Evolutionary conservation across 495 filamentous ascomycete genomes (phyloP), one percentile per base, ranked within the genome.

Genomic region (Letharia columbiana): DNA sequence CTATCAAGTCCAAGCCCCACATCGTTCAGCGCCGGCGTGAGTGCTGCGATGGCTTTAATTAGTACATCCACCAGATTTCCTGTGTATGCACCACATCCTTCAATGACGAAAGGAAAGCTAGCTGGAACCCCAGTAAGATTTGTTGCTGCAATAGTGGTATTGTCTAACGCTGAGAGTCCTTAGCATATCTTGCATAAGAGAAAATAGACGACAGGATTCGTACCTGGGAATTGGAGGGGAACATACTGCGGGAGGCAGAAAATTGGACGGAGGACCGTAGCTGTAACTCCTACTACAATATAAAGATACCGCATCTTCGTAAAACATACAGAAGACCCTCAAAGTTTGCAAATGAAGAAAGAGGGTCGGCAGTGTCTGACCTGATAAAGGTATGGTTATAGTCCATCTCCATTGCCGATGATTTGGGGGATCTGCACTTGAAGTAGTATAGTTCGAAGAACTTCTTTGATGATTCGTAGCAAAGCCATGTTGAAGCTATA

Each of bases 1-100:
- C 47, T 56, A 4, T 54, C 23, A 17, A 33, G 15, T 39, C 62
- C 62, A 10, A 18, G 13, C 13, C 2, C 6, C 4, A 54, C 23
- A 39, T 63, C 62, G 5, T 31, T 18, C 10, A 63, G 17, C 35
- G 52, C 62, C n/a, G 47, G 4, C 10, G 62, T 47, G 49, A 63
- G 35, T 20, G 20, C 39, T 37, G 15, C 1, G 18, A 64, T 4
- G 17, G 62, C 50, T 31, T 28, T 11, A n/a, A 5, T 6, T 17
- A 64, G 5, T 10, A 64, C 31, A 28, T 1, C 3, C 2, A 63
- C 5, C 40, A 63, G 2, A 1, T 41, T 17, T 23, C 31, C 47
- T 23, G 18, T 23, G n/a, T 40, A 23, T 18, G 4, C 35, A 7
- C 45, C 17, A 49, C 61, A 63, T 12, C 45, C 20, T 20, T 63